Conservation (phyloP, 208 protist species). For the Trypanosoma cruzi region DNA sequence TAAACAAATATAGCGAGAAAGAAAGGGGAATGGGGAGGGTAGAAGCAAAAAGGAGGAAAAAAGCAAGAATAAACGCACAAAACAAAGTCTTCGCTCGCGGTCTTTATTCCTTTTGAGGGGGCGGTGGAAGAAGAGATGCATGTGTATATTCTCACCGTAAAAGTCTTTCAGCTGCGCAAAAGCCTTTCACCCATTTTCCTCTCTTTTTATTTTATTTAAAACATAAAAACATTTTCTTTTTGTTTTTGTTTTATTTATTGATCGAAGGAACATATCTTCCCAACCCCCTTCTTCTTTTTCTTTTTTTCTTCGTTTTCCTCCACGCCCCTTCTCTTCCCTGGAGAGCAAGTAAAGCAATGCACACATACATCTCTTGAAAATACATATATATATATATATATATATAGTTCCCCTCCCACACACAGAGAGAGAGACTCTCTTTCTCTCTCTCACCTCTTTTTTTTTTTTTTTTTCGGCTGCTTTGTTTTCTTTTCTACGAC, state of each 20-base stretch:
- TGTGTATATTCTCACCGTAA: not conserved
- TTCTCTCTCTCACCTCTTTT: slow-evolving; percentile 5
- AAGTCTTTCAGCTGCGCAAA: not conserved
- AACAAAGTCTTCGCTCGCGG: not conserved
- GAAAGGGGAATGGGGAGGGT: not conserved
- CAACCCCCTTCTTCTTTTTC: too few relatives aligned
- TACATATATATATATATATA: too few relatives aligned
- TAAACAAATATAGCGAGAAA: too few relatives aligned
- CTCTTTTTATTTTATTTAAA: not conserved
- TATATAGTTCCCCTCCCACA: not conserved
- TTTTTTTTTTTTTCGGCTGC: not conserved
- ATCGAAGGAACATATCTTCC: too few relatives aligned
- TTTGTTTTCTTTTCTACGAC: not conserved
- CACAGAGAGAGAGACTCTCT: not conserved
- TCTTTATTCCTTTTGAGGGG: slow-evolving; percentile 2
- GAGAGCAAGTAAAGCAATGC: too few relatives aligned
- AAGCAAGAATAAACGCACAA: not conserved
- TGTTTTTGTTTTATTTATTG: too few relatives aligned
- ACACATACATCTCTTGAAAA: too few relatives aligned
- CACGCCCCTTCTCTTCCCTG: too few relatives aligned
- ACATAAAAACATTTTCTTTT: not conserved
- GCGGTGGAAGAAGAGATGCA: too few relatives aligned
- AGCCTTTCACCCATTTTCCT: not conserved
- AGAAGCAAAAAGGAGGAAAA: slow-evolving; percentile 5
- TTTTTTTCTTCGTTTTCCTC: too few relatives aligned